These are phyloP conservation scores for Phytophthora tubulina DNA, from an alignment of 352 stramenopile species.

Conservation along the genomic window DNA sequence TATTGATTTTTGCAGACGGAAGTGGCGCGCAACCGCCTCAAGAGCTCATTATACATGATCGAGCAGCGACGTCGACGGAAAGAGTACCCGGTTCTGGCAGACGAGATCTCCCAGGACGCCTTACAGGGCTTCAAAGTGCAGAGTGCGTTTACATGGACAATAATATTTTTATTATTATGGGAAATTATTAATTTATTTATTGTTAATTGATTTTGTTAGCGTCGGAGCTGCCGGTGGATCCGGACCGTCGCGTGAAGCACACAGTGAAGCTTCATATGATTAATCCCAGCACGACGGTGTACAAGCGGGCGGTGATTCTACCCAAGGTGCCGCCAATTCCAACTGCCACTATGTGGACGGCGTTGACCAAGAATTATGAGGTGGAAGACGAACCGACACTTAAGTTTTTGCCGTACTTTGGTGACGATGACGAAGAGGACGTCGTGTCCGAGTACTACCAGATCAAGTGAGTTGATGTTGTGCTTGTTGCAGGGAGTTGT, in stretches of 20 bases:
- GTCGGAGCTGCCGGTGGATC: constrained; percentile 47
- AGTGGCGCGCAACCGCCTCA: constrained; percentile 70
- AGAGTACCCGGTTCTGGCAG: constrained; percentile 39
- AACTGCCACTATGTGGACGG: constrained; percentile 82
- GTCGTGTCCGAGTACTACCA: constrained; percentile 88
- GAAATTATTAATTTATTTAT: constrained; percentile 4
- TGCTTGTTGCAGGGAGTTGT: not conserved
- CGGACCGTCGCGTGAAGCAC: constrained; percentile 32
- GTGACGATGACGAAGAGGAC: constrained; percentile 87
- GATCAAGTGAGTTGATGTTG: constrained; percentile 64
- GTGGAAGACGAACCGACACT: constrained; percentile 89
- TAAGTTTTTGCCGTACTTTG: constrained; percentile 76
- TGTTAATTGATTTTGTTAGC: constrained; percentile 37
- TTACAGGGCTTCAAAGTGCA: constrained; percentile 56
- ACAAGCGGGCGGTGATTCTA: constrained; percentile 56
- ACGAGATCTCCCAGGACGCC: constrained; percentile 41
- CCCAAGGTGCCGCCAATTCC: constrained; percentile 59
- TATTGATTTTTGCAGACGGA: constrained; percentile 42
- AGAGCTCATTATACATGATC: constrained; percentile 48
- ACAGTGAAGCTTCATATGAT: constrained; percentile 41
- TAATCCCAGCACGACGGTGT: constrained; percentile 36
- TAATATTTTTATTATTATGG: constrained; percentile 10
- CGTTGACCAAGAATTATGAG: constrained; percentile 83
- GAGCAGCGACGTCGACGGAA: constrained; percentile 33
- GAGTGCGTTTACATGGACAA: constrained; percentile 48